Base-by-base conservation (phyloP, 768 basidiomycete species). In the Cytidiella melzeri region DNA sequence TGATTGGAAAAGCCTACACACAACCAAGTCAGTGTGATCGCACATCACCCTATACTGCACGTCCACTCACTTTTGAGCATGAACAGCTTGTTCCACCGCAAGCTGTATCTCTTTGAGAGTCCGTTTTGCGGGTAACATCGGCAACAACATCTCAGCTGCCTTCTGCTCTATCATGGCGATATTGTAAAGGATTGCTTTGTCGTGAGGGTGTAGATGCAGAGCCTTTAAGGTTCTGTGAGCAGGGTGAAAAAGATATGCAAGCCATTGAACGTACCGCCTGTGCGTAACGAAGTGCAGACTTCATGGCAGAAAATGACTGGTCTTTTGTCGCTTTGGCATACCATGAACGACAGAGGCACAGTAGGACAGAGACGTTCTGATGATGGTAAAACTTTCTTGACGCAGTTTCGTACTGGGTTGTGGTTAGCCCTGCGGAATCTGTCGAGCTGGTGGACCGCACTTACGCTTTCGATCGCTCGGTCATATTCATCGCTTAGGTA, bases 111-210 rank as follows among this genome's bases (percentile, higher is more conserved):
- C 92, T 48, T 79, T 80, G 7, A 93, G 72, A 1, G 86, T 80
- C 18, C 95, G 84, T 63, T 92, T 92, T 23, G 80, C 72, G 1
- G 84, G 76, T 1, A 75, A 73, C 21, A 94, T 68, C 1, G 80
- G 74, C 55, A 92, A 84, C 21, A 98, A 69, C 69, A 97, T 76
- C 64, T 97, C 95, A 0, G 92, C 89, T 0, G 89, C 84, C 67
- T 97, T 97, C 64, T 99, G 96, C 65, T 94, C 85, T 27, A 98
- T 92, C 87, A 99, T 94, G 47, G 95, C 94, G 58, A 97, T 90
- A 65, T 99, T 98, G 69, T 94, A 98, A 38, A 92, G 53, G 44
- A 87, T 82, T 3, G 92, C 88, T 62, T 94, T 93, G 70, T 99
- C 96, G 48, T 74, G 77, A 0, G 93, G 92, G 55, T 87, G 83